Evolutionary conservation across 2,329 filamentous ascomycete genomes (phyloP).

Genomic region (Trichophyton benhamiae): DNA sequence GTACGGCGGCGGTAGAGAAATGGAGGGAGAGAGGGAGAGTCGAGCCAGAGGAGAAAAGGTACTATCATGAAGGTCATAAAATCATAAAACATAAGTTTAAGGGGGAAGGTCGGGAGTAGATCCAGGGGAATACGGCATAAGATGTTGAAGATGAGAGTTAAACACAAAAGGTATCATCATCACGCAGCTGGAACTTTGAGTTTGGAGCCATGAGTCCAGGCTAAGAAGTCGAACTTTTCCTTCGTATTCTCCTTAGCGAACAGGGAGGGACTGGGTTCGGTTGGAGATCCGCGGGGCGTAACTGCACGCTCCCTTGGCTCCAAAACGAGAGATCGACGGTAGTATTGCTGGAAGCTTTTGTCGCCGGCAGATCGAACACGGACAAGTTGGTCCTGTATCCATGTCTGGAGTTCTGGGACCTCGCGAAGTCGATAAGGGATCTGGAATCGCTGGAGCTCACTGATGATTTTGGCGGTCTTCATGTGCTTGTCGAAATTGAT

Average conservation of each 20-base stretch:
- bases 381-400: constrained; percentile 71
- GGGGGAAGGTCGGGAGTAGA: neutral
- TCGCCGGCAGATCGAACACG: constrained; percentile 57
- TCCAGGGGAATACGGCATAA: constrained; percentile 11
- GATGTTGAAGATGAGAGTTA: neutral
- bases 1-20: neutral
- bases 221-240: constrained; percentile 42
- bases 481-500: constrained; percentile 98
- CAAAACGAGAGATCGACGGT: constrained; percentile 70
- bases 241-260: constrained; percentile 30
- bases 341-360: constrained; percentile 54
- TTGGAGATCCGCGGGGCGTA: constrained; percentile 15
- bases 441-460: constrained; percentile 90
- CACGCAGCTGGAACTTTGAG: constrained; percentile 28
- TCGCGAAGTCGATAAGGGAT: constrained; percentile 76
- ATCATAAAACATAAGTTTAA: constrained; percentile 11
- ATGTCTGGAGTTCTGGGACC: constrained; percentile 80
- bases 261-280: constrained; percentile 19
- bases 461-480: constrained; percentile 88
- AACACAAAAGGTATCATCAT: neutral
- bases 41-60: neutral
- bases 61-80: constrained; percentile 16
- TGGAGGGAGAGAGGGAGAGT: neutral
- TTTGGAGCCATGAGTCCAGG: constrained; percentile 38
- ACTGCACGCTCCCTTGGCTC: constrained; percentile 47